These are phyloP conservation scores for Backusella circina DNA, from an alignment of 192 early-diverging fungal species.

Conservation along the genomic window DNA sequence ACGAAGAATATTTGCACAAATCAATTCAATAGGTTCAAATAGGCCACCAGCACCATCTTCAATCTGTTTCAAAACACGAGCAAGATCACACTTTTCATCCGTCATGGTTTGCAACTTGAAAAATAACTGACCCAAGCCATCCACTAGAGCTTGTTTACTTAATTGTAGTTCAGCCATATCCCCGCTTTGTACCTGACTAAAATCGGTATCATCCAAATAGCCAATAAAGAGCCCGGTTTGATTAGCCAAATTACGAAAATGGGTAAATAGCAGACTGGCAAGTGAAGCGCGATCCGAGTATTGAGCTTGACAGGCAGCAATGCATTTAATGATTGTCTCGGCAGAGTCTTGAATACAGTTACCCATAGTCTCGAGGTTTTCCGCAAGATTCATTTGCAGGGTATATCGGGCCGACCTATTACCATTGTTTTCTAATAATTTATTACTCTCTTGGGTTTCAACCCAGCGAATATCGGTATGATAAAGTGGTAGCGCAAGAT, in stretches of 20 bases:
- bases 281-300: not conserved
- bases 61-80: not conserved
- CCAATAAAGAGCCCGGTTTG: conserved; percentile 30
- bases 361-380: conserved; percentile 20
- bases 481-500: conserved; percentile 28
- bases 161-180: not conserved
- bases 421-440: not conserved
- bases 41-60: not conserved
- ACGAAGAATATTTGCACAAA: conserved; percentile 14
- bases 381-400: conserved; percentile 17
- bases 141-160: not conserved
- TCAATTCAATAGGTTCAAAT: conserved; percentile 1
- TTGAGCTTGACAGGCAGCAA: not conserved
- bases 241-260: conserved; percentile 31
- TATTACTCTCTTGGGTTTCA: not conserved
- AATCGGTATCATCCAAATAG: conserved; percentile 26
- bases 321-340: conserved; percentile 5
- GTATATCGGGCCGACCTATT: conserved; percentile 5
- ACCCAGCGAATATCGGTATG: conserved; percentile 34
- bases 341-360: conserved; percentile 27
- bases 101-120: conserved; percentile 15
- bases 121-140: conserved; percentile 11
- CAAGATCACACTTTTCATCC: not conserved
- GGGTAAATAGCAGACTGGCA: conserved; percentile 23
- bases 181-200: not conserved